These are phyloP conservation scores for Colletotrichum lupini DNA, from an alignment of 2,329 filamentous ascomycete genomes.

Conservation along the genomic window DNA sequence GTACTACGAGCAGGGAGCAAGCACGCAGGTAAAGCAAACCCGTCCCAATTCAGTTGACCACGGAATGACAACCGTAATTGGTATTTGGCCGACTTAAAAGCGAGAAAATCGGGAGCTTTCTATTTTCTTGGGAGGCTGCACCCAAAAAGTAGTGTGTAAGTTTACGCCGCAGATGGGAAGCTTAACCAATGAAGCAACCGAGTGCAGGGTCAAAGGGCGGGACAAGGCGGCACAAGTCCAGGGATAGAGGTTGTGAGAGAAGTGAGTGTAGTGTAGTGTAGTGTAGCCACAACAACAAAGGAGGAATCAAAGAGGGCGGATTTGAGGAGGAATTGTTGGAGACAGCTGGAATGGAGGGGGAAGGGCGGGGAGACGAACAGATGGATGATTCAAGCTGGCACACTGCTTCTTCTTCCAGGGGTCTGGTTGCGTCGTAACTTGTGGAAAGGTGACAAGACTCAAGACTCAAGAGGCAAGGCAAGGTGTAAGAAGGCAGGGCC, in stretches of 20 bases:
- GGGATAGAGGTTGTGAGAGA: neutral
- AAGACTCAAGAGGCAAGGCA: neutral
- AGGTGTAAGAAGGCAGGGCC: neutral
- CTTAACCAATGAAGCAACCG: constrained; percentile 21
- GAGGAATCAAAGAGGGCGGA: constrained; percentile 25
- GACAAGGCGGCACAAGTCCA: constrained; percentile 1
- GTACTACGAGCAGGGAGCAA: constrained; percentile 19
- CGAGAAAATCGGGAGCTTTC: constrained; percentile 27
- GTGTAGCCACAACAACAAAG: constrained; percentile 3
- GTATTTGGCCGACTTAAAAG: neutral
- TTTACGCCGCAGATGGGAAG: constrained; percentile 23
- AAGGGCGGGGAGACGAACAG: constrained; percentile 26
- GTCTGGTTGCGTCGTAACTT: neutral
- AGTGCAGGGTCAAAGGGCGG: constrained; percentile 26
- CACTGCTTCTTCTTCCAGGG: constrained; percentile 5
- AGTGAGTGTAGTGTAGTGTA: neutral
- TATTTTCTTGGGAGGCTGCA: constrained; percentile 19
- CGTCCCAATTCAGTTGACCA: constrained; percentile 13
- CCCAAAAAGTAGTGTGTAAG: constrained; percentile 25
- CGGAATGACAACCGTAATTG: neutral
- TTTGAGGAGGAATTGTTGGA: neutral
- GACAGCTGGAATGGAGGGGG: constrained; percentile 5
- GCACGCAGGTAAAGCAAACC: neutral
- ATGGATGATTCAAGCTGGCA: constrained; percentile 23
- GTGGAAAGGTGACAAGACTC: neutral